Base-by-base conservation (phyloP, 1,284 basidiomycete species). In the Leccinum pachyderme region DNA sequence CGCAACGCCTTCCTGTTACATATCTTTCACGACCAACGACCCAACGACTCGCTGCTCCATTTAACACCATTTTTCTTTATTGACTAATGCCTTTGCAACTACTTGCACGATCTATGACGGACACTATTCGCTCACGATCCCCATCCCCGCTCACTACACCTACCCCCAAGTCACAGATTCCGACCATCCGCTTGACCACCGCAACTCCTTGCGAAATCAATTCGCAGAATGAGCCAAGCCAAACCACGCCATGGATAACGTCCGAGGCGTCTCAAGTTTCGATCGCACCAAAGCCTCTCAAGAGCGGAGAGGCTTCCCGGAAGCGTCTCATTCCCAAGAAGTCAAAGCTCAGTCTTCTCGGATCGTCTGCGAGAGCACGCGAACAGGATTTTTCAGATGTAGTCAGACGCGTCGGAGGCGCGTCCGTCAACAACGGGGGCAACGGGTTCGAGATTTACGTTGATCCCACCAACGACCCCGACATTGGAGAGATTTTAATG, bases 261-360 rank as follows among this genome's bases (percentile, higher is more conserved):
- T 24, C 62, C 67, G 51, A 60, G 54, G 37, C 68, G 53, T 51
- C 62, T 43, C 71, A 72, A 31, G 62, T 66, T 27, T 73, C 73
- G 6, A 62, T 69, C 57, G 73, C 63, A 47, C 70, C 70, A 33
- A 66, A 65, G 61, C 59, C 25, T 59, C 59, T 44, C 28, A 55
- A 57, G 24, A 65, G 67, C 32, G 59, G 68, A 8, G 63, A 66
- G 18, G 59, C 66, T 6, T 66, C 73, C 0, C 77, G 79, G 33
- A 82, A 76, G 56, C 81, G 81, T 15, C 78, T 89, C 58, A 82
- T 89, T n/a, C 87, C 85, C 11, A 89, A 88, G 72, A 89, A 88
- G 67, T 84, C 82, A 5, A 89, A 83, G 62, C 77, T 89, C 2
- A 73, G 77, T 29, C 72, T 88, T 22, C 78, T 87, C 22, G 72